A percentile compares a stretch with the other conserved stretches of the same genome.
phyloP scores from a whole-genome alignment of 495 filamentous ascomycete genomes.

The Collariella sp. region DNA sequence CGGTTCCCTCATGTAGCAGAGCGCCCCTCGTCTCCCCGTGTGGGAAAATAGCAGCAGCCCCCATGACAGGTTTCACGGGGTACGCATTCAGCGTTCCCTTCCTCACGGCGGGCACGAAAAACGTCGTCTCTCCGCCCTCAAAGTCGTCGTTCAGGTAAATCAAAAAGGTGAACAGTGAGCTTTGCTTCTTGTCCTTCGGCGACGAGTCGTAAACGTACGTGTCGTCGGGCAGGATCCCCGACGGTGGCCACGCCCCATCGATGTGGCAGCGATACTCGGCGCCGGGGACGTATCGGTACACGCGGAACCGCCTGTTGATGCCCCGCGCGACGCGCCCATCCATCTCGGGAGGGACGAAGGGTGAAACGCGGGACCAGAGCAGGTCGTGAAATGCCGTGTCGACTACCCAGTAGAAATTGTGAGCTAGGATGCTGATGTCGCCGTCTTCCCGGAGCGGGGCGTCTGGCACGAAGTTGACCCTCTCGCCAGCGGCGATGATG shows the following conservation, averaged over 20 bases:
- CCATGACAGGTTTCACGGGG: conserved; percentile 40
- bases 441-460: conserved; percentile 38
- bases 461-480: conserved; percentile 39
- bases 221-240: conserved; percentile 30
- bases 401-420: conserved; percentile 47
- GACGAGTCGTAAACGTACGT: conserved; percentile 41
- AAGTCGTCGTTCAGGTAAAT: conserved; percentile 47
- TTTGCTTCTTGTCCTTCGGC: conserved; percentile 36
- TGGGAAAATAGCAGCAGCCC: conserved; percentile 38
- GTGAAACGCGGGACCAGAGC: conserved; percentile 36
- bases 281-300: conserved; percentile 44
- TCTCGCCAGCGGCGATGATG: conserved; percentile 41
- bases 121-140: conserved; percentile 43
- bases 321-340: no score
- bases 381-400: conserved; percentile 34
- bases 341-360: no score
- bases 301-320: conserved; percentile 40
- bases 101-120: conserved; percentile 36
- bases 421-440: conserved; percentile 38
- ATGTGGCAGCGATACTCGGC: conserved; percentile 41
- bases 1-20: conserved; percentile 41
- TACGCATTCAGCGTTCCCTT: conserved; percentile 43
- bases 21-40: conserved; percentile 39
- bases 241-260: conserved; percentile 45
- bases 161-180: conserved; percentile 42